Conservation (phyloP, 768 basidiomycete species). For the Podaxis sp. region DNA sequence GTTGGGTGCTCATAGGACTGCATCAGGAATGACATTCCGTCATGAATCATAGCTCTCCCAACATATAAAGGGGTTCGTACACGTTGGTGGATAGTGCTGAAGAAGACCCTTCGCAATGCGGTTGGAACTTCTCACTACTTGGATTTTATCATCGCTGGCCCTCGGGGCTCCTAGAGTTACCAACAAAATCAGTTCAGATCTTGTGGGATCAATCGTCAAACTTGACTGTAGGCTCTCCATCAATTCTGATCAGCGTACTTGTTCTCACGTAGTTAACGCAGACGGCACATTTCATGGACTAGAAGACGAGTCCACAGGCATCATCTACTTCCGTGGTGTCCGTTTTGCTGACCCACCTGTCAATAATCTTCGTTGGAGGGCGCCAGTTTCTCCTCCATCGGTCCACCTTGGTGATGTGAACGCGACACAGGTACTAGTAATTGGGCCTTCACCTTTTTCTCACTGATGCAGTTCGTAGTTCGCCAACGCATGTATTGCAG, state of each 20-base stretch:
- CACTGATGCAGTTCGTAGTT: slow-evolving; percentile 26
- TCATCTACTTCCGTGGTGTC: slow-evolving; percentile 39
- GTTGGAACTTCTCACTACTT: not conserved
- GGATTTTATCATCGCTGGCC: not conserved
- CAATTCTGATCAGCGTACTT: not conserved
- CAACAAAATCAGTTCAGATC: not conserved
- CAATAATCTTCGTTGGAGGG: slow-evolving; percentile 40
- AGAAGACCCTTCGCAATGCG: not conserved
- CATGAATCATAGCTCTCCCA: not conserved
- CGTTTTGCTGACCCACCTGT: slow-evolving; percentile 44
- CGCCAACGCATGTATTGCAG: slow-evolving; percentile 32
- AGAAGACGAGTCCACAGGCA: slow-evolving; percentile 28
- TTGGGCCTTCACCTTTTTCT: not conserved
- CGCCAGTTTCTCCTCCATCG: slow-evolving; percentile 38
- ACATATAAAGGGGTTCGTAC: not conserved
- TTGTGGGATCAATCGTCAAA: not conserved
- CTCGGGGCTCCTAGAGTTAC: not conserved
- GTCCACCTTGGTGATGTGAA: slow-evolving; percentile 35
- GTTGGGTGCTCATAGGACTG: not conserved
- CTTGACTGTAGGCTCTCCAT: not conserved
- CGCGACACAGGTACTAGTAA: slow-evolving; percentile 30
- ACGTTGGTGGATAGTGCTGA: too few species aligned
- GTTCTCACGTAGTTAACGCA: slow-evolving; percentile 15
- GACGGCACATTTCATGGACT: slow-evolving; percentile 40
- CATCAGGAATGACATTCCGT: not conserved